A percentile compares a stretch with the other conserved stretches of the same genome.
Evolutionary conservation across 2,329 filamentous ascomycete species (phyloP).

Genomic region (Sporothrix variecibatus): DNA sequence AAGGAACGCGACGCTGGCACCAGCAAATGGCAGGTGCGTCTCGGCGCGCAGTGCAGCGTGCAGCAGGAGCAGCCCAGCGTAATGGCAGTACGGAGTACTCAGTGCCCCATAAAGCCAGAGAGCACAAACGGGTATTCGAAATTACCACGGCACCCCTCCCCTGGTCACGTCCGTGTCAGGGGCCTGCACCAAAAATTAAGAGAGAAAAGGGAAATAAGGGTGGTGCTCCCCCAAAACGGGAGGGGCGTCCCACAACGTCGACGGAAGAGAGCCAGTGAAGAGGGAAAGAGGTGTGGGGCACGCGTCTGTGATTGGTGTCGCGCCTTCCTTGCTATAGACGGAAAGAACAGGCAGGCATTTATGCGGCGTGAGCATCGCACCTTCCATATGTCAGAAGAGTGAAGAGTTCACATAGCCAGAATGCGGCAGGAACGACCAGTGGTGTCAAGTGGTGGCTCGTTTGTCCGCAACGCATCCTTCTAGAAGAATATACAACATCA

Average conservation of each 20-base stretch:
- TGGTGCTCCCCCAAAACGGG: slow-evolving; percentile 1
- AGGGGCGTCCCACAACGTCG: slow-evolving; percentile 14
- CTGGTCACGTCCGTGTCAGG: slow-evolving; percentile 14
- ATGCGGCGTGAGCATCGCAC: slow-evolving; percentile 5
- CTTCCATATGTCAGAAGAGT: background rate
- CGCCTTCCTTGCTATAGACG: slow-evolving; percentile 15
- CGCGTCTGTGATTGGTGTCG: slow-evolving; percentile 25
- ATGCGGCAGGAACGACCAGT: background rate
- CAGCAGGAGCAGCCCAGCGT: background rate
- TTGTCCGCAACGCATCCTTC: background rate
- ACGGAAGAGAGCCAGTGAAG: background rate
- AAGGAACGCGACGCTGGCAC: slow-evolving; percentile 20
- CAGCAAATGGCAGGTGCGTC: slow-evolving; percentile 22
- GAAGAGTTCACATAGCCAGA: background rate
- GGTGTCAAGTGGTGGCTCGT: background rate
- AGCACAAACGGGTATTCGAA: slow-evolving; percentile 17
- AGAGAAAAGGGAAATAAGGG: slow-evolving; percentile 1
- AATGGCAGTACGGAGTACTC: background rate
- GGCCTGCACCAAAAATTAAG: background rate
- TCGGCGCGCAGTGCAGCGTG: slow-evolving; percentile 7
- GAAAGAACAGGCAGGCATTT: slow-evolving; percentile 19
- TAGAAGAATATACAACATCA: background rate
- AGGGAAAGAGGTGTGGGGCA: slow-evolving; percentile 19
- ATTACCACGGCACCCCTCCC: slow-evolving; percentile 18
- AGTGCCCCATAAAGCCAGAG: background rate